Evolutionary conservation across 805 yeast species (phyloP).

Genomic region (Priceomyces castillae): DNA sequence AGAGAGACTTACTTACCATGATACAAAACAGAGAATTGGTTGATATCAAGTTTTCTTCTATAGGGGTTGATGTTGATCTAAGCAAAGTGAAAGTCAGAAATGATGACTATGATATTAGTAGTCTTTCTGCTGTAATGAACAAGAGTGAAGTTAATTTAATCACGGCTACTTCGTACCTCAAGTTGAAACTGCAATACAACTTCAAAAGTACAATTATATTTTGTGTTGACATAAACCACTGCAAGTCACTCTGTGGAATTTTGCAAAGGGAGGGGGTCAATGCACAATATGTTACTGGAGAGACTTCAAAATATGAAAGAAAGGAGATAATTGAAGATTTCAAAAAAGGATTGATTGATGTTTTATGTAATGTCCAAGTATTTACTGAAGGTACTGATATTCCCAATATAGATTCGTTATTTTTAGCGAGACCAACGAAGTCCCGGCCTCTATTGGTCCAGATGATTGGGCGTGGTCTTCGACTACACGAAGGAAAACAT

Average conservation of each 20-base stretch:
- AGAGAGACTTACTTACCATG: conserved; percentile 63
- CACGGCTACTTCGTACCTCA: conserved; percentile 52
- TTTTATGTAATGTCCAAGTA: conserved; percentile 82
- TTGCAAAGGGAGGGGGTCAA: conserved; percentile 61
- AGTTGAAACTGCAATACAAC: conserved; percentile 27
- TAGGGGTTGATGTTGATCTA: conserved; percentile 48
- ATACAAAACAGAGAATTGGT: conserved; percentile 66
- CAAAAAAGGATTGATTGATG: conserved; percentile 59
- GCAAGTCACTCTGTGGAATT: conserved; percentile 47
- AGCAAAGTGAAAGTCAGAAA: conserved; percentile 23
- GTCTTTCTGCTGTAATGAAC: conserved; percentile 56
- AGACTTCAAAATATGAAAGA: conserved; percentile 54
- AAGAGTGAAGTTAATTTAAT: conserved; percentile 52
- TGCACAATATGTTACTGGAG: conserved; percentile 71
- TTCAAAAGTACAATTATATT: conserved; percentile 70
- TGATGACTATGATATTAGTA: conserved; percentile 55
- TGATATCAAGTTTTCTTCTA: conserved; percentile 62
- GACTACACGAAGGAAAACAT: conserved; percentile 59
- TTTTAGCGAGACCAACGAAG: conserved; percentile 77
- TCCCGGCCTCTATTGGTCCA: conserved; percentile 72
- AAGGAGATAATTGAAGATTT: conserved; percentile 55
- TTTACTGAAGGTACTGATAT: conserved; percentile 95
- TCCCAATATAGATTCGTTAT: conserved; percentile 79
- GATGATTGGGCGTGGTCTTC: conserved; percentile 88
- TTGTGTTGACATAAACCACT: conserved; percentile 73